Evolutionary conservation across 106 monocot genomes (phyloP), one percentile per base, ranked within the genome.

Genomic region (Acorus calamus): DNA sequence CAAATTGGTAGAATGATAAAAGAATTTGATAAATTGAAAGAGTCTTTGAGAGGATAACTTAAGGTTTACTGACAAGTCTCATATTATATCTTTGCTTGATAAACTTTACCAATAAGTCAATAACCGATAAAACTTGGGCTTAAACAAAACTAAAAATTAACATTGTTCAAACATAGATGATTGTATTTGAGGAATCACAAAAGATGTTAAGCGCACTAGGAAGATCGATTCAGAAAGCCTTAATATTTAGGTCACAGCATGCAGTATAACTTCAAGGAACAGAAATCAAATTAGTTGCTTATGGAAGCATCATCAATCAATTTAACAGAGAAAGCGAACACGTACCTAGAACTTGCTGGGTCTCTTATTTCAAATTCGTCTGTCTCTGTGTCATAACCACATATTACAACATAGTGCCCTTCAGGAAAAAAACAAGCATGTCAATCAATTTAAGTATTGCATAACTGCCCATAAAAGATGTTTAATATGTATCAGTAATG

Each of bases 321-420:
- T 28, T 28, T 28, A 4, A 61, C 44, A 14, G n/a, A 41, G 41
- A 52, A 3, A 65, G 56, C 46, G 62, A 56, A n/a, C 46, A 46
- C 42, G 61, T 83, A 96, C 94, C 94, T 84, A 3, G 75, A 53
- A 64, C 90, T 84, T 41, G 94, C 94, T 46, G 94, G 90, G 70
- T 96, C 94, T 80, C 90, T 84, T 65, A 96, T 90, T 69, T 96
- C 90, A 82, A 96, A 96, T 73, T 87, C 87, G 47, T 68, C 57
- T 12, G 69, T 74, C 48, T 82, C 76, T 53, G 59, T 75, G 76
- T 96, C 84, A 60, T 78, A 90, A 10, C 94, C 94, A 69, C 90
- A 96, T 76, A 96, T 78, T 47, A 96, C 80, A 71, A 96, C 71
- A 73, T 82, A 90, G 54, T 96, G 94, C 50, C 94, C 94, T 90